These are phyloP conservation scores for Populus davidiana DNA, from an alignment of 345 rosid genomes.

Conservation along the genomic window DNA sequence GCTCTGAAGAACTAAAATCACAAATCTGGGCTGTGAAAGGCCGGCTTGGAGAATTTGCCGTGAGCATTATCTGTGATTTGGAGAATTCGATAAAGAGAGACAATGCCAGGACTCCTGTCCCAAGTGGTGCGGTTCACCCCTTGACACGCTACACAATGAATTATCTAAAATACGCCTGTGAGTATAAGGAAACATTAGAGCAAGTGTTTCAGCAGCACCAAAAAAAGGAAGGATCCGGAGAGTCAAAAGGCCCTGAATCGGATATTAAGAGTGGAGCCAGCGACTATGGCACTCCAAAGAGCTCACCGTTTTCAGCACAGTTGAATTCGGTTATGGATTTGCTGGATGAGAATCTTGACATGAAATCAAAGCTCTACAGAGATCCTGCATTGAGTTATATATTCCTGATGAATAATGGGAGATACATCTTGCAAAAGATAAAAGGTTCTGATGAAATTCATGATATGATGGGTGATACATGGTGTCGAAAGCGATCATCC, in stretches of 20 bases:
- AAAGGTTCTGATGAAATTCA: slow-evolving; percentile 62
- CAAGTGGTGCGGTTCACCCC: slow-evolving; percentile 91
- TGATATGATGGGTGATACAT: slow-evolving; percentile 56
- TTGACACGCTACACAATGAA: slow-evolving; percentile 84
- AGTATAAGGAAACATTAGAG: slow-evolving; percentile 70
- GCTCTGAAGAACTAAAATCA: slow-evolving; percentile 38
- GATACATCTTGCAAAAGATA: slow-evolving; percentile 81
- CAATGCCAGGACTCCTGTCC: slow-evolving; percentile 59
- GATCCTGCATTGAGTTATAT: slow-evolving; percentile 61
- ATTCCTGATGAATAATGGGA: slow-evolving; percentile 98
- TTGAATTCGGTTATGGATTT: slow-evolving; percentile 65
- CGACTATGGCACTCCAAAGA: slow-evolving; percentile 21
- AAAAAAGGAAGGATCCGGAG: slow-evolving; percentile 59
- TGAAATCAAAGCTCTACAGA: slow-evolving; percentile 66
- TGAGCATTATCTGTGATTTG: slow-evolving; percentile 60
- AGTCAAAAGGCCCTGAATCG: not conserved
- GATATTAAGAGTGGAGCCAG: slow-evolving; percentile 10
- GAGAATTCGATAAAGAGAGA: slow-evolving; percentile 73
- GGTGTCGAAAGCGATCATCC: slow-evolving; percentile 70
- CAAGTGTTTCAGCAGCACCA: slow-evolving; percentile 70
- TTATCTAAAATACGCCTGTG: slow-evolving; percentile 73
- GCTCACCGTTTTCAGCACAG: slow-evolving; percentile 45
- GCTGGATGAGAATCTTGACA: slow-evolving; percentile 57
- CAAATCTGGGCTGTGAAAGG: slow-evolving; percentile 44
- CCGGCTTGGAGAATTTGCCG: slow-evolving; percentile 66